A percentile compares a stretch with the other conserved stretches of the same genome.
phyloP scores from a whole-genome alignment of 2,329 filamentous ascomycete genomes.

The Arthrobotrys entomopaga region DNA sequence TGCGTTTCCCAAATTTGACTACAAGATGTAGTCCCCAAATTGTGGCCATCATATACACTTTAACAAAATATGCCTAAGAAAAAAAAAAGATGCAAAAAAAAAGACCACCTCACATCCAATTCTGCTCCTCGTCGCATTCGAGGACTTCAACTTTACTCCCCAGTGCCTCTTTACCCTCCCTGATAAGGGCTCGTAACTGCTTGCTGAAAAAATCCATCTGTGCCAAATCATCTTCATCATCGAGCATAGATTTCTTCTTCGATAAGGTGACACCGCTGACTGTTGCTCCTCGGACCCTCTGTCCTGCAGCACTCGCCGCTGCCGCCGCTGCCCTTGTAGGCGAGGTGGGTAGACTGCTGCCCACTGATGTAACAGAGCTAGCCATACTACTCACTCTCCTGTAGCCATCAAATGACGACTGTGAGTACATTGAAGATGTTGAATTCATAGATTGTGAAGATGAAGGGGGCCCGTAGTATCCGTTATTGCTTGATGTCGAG shows the following conservation, averaged over 20 bases:
- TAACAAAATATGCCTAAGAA: not conserved
- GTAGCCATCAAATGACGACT: slow-evolving; percentile 33
- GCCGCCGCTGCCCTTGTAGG: slow-evolving; percentile 19
- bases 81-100: not conserved
- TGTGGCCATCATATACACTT: not conserved
- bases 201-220: slow-evolving; percentile 83
- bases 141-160: slow-evolving; percentile 77
- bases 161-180: slow-evolving; percentile 85
- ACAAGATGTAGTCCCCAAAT: too few species aligned
- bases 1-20: too few species aligned
- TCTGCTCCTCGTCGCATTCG: slow-evolving; percentile 60
- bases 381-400: slow-evolving; percentile 33
- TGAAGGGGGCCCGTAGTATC: slow-evolving; percentile 15
- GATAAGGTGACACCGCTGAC: slow-evolving; percentile 18
- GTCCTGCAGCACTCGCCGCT: slow-evolving; percentile 37
- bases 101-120: slow-evolving; percentile 33
- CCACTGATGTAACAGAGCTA: slow-evolving; percentile 42
- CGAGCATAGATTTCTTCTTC: slow-evolving; percentile 26
- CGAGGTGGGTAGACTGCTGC: slow-evolving; percentile 33
- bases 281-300: slow-evolving; percentile 29
- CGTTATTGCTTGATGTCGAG: slow-evolving; percentile 16
- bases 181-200: slow-evolving; percentile 84
- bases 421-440: slow-evolving; percentile 29
- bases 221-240: slow-evolving; percentile 76
- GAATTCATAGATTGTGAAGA: slow-evolving; percentile 25